Percentiles rank a stretch among this genome's conserved stretches.
These are phyloP conservation scores for Brassica juncea DNA, from an alignment of 345 rosid species.

Conservation along the genomic window DNA sequence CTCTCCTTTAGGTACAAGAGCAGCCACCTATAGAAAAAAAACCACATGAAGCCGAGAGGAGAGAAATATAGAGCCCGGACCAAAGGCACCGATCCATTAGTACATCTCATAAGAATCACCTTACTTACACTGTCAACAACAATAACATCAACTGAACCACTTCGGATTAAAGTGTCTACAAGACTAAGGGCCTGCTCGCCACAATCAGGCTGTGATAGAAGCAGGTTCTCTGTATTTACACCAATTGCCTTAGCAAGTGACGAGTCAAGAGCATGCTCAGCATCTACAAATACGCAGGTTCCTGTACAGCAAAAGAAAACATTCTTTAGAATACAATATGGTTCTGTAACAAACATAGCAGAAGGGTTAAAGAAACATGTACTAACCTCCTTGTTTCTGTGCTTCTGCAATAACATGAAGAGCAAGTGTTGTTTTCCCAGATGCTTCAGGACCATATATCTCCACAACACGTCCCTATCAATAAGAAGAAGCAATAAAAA, in stretches of 20 bases:
- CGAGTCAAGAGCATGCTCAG: conserved; percentile 99
- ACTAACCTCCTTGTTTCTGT: conserved; percentile 91
- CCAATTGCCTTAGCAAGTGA: conserved; percentile 81
- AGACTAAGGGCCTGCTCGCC: conserved; percentile 98
- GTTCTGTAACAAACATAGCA: neutral
- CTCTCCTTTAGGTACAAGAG: conserved; percentile 98
- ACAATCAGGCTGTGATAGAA: conserved; percentile 96
- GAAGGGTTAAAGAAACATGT: neutral
- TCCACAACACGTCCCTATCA: conserved; percentile 94
- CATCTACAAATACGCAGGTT: conserved; percentile 91
- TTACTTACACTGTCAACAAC: conserved; percentile 97
- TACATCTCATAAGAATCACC: conserved; percentile 15
- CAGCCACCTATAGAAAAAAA: conserved; percentile 70
- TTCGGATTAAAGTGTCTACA: conserved; percentile 85
- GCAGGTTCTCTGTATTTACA: conserved; percentile 87
- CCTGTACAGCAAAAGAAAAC: conserved; percentile 43
- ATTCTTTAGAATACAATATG: conserved; percentile 11
- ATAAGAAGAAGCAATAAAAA: conserved; percentile 15
- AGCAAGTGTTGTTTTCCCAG: conserved; percentile 97
- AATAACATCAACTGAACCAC: conserved; percentile 94
- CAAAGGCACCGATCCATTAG: neutral
- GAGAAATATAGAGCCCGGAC: conserved; percentile 1
- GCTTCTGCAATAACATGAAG: conserved; percentile 97
- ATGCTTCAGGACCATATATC: conserved; percentile 98
- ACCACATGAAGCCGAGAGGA: conserved; percentile 4